A percentile compares a stretch with the other conserved stretches of the same genome.
These are phyloP conservation scores for Cryptomeria japonica DNA, from an alignment of 75 land plant genomes.

Conservation along the genomic window DNA sequence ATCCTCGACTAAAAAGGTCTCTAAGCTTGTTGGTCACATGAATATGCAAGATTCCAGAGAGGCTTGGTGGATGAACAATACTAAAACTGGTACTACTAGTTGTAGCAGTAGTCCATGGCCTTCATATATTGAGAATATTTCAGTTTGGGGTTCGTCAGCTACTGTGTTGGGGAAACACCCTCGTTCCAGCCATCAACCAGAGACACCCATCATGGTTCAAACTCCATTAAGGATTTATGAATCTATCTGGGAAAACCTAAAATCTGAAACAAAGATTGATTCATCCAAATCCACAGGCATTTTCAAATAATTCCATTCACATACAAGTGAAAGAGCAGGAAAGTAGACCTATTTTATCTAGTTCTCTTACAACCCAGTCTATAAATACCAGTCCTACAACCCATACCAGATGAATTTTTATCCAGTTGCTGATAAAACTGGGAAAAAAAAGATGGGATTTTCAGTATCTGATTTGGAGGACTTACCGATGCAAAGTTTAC, in stretches of 20 bases:
- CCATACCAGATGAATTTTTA: neutral
- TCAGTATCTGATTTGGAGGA: neutral
- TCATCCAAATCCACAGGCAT: neutral
- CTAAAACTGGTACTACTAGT: neutral
- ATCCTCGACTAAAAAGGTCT: neutral
- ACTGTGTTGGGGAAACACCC: neutral
- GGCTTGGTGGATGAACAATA: constrained; percentile 2
- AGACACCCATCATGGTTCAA: constrained; percentile 2
- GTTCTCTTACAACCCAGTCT: neutral
- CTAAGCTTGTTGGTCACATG: constrained; percentile 6
- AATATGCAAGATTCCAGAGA: neutral
- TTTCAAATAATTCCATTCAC: constrained; percentile 4
- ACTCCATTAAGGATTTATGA: neutral
- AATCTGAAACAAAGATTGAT: neutral
- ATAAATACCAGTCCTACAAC: neutral
- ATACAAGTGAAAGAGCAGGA: neutral
- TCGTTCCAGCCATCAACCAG: neutral
- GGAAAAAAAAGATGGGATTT: neutral
- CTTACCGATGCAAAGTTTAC: neutral
- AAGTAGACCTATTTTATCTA: neutral
- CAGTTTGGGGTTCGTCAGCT: constrained; percentile 2
- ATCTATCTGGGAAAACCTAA: constrained; percentile 3
- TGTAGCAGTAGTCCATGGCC: neutral
- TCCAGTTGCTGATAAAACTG: neutral
- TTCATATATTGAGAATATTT: neutral